phyloP scores from a whole-genome alignment of 805 yeast species.

The Lipomyces kockii region DNA sequence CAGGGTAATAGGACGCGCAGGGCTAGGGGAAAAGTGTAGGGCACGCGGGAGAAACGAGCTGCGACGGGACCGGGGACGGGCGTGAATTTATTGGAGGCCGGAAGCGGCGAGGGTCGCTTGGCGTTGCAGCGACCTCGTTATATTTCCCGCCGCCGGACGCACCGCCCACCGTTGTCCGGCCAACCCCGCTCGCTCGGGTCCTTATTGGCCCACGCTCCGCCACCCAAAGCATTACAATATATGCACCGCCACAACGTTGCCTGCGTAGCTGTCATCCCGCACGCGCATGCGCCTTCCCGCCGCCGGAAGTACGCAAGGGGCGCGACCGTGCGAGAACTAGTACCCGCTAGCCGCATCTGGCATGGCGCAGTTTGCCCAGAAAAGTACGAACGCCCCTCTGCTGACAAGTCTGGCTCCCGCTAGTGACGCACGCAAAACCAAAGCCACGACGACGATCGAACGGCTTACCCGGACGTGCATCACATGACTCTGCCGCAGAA shows the following conservation, averaged over 20 bases:
- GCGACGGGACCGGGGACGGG: slow-evolving; percentile 2
- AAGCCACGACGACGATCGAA: background rate
- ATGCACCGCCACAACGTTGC: background rate
- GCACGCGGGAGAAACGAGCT: slow-evolving; percentile 1
- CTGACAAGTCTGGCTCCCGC: background rate
- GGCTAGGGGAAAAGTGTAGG: slow-evolving; percentile 7
- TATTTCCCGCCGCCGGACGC: background rate
- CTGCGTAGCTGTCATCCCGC: background rate
- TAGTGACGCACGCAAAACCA: background rate
- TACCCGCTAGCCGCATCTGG: background rate
- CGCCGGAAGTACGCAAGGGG: slow-evolving; percentile 2
- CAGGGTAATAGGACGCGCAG: slow-evolving; percentile 8
- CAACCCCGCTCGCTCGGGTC: slow-evolving; percentile 8
- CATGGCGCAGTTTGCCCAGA: background rate
- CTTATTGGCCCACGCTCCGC: background rate
- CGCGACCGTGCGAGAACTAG: background rate
- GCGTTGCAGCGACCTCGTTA: background rate
- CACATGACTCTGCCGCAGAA: background rate
- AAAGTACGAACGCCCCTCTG: background rate
- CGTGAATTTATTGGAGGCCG: slow-evolving; percentile 9
- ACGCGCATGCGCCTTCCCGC: background rate
- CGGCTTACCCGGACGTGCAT: background rate
- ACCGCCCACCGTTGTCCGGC: background rate
- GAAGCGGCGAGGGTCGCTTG: slow-evolving; percentile 2
- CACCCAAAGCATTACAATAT: background rate